A percentile compares a stretch with the other conserved stretches of the same genome.
Evolutionary conservation across 169 alveolate species (phyloP).

Genomic region (Eimeria maxima): DNA sequence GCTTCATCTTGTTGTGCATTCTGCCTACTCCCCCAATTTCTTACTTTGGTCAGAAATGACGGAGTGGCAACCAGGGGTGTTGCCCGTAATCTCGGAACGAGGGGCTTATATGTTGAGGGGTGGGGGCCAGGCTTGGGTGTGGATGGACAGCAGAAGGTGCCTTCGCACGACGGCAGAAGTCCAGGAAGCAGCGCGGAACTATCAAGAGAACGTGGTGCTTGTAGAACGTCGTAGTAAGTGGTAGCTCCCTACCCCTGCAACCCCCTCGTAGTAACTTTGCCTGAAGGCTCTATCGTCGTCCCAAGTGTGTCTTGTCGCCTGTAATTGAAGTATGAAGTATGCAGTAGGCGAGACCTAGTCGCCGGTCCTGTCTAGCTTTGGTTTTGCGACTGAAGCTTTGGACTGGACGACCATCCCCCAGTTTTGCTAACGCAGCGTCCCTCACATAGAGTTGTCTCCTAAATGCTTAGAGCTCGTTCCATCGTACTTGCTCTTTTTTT

Average conservation of each 20-base stretch:
- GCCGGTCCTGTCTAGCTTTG: neutral
- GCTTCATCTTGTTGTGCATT: slow-evolving; percentile 64
- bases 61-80: slow-evolving; percentile 68
- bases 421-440: neutral
- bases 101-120: slow-evolving; percentile 48
- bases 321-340: neutral
- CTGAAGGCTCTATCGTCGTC: neutral
- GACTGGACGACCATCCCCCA: neutral
- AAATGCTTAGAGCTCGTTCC: neutral
- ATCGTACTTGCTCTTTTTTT: neutral
- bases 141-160: slow-evolving; percentile 64
- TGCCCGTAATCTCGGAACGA: slow-evolving; percentile 15
- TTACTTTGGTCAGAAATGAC: slow-evolving; percentile 68
- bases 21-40: slow-evolving; percentile 64
- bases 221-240: slow-evolving; percentile 60
- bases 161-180: slow-evolving; percentile 59
- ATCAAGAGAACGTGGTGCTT: slow-evolving; percentile 63
- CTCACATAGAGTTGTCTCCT: too few species aligned
- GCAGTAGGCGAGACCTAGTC: neutral
- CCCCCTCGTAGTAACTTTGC: neutral
- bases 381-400: neutral
- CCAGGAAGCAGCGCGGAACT: slow-evolving; percentile 42
- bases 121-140: slow-evolving; percentile 53
- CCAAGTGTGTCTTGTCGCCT: neutral
- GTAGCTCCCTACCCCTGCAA: neutral